Conservation (phyloP, 2,329 filamentous ascomycete species). For the Diplodia corticola region DNA sequence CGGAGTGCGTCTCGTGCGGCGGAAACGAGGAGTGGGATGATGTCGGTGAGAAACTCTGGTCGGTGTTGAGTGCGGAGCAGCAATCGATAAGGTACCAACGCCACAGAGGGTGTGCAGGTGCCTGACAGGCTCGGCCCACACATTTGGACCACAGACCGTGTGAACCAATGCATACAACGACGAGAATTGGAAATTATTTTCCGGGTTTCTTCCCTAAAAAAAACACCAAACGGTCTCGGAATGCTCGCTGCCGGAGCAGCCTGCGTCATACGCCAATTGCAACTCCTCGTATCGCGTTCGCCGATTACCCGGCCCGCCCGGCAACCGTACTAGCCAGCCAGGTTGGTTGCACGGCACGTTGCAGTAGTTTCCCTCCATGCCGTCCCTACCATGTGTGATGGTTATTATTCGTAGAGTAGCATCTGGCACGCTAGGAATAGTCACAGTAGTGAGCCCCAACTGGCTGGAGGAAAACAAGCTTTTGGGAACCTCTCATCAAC, state of each 20-base stretch:
- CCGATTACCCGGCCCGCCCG: neutral
- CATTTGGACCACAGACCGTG: neutral
- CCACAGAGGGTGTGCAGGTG: neutral
- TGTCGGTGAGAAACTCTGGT: neutral
- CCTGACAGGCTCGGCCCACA: neutral
- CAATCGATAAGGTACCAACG: slow-evolving; percentile 8
- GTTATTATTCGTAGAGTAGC: neutral
- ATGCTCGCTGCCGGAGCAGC: neutral
- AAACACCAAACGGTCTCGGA: neutral
- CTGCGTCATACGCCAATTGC: neutral
- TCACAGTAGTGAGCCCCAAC: neutral
- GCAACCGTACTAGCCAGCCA: neutral
- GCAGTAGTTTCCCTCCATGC: neutral
- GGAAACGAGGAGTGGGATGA: neutral
- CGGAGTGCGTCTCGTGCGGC: neutral
- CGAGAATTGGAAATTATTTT: neutral
- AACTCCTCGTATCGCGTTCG: neutral
- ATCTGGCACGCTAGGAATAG: neutral
- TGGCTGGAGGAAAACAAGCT: slow-evolving; percentile 10
- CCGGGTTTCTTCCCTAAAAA: neutral
- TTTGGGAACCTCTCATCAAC: neutral
- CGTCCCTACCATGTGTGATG: neutral
- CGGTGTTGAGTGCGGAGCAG: neutral
- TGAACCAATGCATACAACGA: too few species aligned
- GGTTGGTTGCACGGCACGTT: neutral